phyloP scores from a whole-genome alignment of 1,284 basidiomycete species.

The Ustanciosporium gigantosporum region DNA sequence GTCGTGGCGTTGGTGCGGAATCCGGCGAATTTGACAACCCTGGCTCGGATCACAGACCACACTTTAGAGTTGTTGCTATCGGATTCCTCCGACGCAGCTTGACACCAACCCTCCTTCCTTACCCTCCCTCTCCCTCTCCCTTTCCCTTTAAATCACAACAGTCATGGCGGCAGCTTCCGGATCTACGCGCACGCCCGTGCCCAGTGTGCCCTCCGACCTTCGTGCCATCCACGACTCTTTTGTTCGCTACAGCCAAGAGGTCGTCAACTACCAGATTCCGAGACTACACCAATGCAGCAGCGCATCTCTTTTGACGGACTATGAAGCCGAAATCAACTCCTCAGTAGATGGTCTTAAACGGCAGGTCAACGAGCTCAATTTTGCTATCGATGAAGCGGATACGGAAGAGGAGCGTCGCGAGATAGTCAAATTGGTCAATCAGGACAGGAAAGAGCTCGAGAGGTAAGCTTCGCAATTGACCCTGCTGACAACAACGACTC shows the following conservation, averaged over 20 bases:
- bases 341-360: slow-evolving; percentile 38
- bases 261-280: slow-evolving; percentile 35
- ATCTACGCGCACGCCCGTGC: slow-evolving; percentile 6
- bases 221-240: slow-evolving; percentile 22
- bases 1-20: too few species aligned
- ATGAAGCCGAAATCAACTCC: slow-evolving; percentile 36
- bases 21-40: too few species aligned
- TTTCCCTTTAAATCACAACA: too few species aligned
- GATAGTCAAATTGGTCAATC: slow-evolving; percentile 3
- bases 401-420: slow-evolving; percentile 16
- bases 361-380: slow-evolving; percentile 31
- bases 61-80: too few species aligned
- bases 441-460: slow-evolving; percentile 17
- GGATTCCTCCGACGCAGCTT: too few species aligned
- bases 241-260: slow-evolving; percentile 29
- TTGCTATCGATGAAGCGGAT: slow-evolving; percentile 44
- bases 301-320: slow-evolving; percentile 21
- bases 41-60: too few species aligned
- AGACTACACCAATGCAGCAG: slow-evolving; percentile 23
- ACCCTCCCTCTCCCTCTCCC: too few species aligned
- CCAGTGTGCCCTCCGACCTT: slow-evolving; percentile 20
- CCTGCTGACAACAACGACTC: background rate
- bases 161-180: slow-evolving; percentile 2
- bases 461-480: slow-evolving; percentile 1
- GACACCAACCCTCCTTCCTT: too few species aligned